Conservation (phyloP, 306 rosid genomes). For the Cajanus cajan region DNA sequence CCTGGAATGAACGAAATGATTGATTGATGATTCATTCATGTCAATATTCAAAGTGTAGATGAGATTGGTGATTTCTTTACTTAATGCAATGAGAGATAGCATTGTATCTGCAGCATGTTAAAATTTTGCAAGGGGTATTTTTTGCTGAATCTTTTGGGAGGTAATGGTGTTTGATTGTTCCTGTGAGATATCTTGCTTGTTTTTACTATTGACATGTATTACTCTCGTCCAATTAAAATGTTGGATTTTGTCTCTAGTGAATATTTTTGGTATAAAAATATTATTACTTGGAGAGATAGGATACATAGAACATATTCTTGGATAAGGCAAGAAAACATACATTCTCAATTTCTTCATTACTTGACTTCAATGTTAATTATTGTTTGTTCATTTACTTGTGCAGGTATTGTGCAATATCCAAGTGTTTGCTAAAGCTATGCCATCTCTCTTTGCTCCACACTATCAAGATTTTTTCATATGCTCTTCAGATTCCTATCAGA, state of each 20-base stretch:
- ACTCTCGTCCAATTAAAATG: constrained; percentile 16
- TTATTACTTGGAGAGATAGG: neutral
- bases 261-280: neutral
- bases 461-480: constrained; percentile 78
- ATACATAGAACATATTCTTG: constrained; percentile 3
- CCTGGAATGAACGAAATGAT: neutral
- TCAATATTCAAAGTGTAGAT: neutral
- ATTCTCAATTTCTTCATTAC: constrained; percentile 17
- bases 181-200: constrained; percentile 16
- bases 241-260: constrained; percentile 13
- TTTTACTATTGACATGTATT: neutral
- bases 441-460: constrained; percentile 76
- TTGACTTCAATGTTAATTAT: constrained; percentile 19
- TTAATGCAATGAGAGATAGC: constrained; percentile 9
- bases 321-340: constrained; percentile 14
- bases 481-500: constrained; percentile 85
- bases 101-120: constrained; percentile 20
- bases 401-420: constrained; percentile 91
- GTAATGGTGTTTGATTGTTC: constrained; percentile 18
- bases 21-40: constrained; percentile 11
- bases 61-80: constrained; percentile 20
- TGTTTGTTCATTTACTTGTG: constrained; percentile 39
- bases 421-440: constrained; percentile 94
- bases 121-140: neutral
- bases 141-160: neutral